Conservation (phyloP, 148 eudicot species). For the Heliamphora exappendiculata region DNA sequence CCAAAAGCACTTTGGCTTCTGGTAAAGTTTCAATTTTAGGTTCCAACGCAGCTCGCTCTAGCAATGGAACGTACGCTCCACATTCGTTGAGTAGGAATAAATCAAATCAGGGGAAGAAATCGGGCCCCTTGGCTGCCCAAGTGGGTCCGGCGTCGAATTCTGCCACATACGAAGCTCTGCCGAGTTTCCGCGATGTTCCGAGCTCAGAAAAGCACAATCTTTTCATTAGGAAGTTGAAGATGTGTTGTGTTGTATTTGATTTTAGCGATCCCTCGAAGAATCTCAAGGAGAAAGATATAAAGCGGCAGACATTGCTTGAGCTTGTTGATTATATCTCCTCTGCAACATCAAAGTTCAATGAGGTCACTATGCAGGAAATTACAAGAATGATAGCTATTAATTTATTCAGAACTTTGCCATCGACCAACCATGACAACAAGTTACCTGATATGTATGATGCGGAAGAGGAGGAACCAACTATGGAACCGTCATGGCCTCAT, state of each 20-base stretch:
- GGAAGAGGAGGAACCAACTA: constrained; percentile 46
- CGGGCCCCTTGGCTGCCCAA: constrained; percentile 10
- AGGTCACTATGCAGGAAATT: constrained; percentile 40
- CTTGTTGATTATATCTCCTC: constrained; percentile 43
- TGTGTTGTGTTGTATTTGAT: constrained; percentile 47
- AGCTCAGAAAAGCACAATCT: constrained; percentile 40
- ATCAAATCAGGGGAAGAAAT: constrained; percentile 14
- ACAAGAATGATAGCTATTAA: constrained; percentile 41
- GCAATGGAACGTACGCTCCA: constrained; percentile 17
- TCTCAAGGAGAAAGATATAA: constrained; percentile 42
- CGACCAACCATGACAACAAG: constrained; percentile 33
- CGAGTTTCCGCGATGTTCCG: constrained; percentile 40
- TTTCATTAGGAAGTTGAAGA: constrained; percentile 34
- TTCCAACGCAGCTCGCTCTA: not conserved
- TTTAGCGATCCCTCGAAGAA: constrained; percentile 41
- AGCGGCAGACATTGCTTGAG: constrained; percentile 47
- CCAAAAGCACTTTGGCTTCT: constrained; percentile 12
- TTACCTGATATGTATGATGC: constrained; percentile 31
- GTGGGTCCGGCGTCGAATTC: not conserved
- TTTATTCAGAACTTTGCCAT: constrained; percentile 36
- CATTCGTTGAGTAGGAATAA: constrained; percentile 3
- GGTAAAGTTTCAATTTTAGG: constrained; percentile 21
- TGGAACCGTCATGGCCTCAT: constrained; percentile 56
- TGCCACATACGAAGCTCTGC: constrained; percentile 32
- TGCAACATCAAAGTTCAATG: constrained; percentile 32